These are phyloP conservation scores for Rhodotorula sp. DNA, from an alignment of 1,284 basidiomycete species.

Conservation along the genomic window DNA sequence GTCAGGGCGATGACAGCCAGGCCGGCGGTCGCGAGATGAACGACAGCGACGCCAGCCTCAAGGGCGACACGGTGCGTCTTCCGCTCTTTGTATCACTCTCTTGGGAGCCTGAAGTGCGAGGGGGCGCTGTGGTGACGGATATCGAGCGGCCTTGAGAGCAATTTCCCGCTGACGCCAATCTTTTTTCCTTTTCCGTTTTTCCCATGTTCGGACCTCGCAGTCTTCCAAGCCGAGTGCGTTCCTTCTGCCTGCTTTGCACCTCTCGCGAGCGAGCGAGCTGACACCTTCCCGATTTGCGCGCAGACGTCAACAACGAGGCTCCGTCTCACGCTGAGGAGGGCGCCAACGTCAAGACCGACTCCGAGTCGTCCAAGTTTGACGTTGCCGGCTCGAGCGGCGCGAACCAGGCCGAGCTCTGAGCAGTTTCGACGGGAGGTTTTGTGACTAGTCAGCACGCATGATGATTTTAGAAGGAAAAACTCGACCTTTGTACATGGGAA, in stretches of 20 bases:
- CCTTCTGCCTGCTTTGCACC: too few relatives aligned
- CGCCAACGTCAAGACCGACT: slow-evolving; percentile 29
- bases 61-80: slow-evolving; percentile 35
- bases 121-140: too few relatives aligned
- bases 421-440: not conserved
- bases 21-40: slow-evolving; percentile 32
- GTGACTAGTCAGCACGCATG: not conserved
- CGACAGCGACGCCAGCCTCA: slow-evolving; percentile 25
- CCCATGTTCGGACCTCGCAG: not conserved
- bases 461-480: not conserved
- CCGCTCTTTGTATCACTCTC: not conserved
- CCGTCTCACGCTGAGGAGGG: slow-evolving; percentile 20
- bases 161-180: not conserved
- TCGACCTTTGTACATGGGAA: not conserved
- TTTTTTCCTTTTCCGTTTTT: not conserved
- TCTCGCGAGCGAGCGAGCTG: rapidly evolving
- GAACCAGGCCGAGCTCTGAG: slow-evolving; percentile 4
- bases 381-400: slow-evolving; percentile 18
- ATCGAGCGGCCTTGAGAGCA: not conserved
- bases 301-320: slow-evolving; percentile 41
- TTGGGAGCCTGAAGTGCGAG: too few relatives aligned
- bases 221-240: slow-evolving; percentile 33
- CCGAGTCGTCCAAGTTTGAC: slow-evolving; percentile 18
- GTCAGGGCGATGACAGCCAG: slow-evolving; percentile 15
- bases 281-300: not conserved